Base-by-base conservation (phyloP, 768 basidiomycete genomes). In the Lactarius evosmus region DNA sequence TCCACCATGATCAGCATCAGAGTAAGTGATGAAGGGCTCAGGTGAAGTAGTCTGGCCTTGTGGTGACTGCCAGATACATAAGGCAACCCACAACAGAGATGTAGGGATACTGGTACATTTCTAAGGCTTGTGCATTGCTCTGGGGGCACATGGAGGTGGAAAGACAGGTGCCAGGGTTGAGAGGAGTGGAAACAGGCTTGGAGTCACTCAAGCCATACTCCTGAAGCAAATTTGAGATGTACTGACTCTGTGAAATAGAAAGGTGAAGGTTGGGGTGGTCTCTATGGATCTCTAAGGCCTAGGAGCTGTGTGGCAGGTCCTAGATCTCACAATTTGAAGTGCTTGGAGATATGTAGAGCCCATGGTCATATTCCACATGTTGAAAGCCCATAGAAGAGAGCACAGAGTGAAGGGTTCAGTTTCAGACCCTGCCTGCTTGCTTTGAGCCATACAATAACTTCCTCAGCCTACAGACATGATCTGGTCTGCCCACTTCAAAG, bases 1-100 rank as follows among this genome's bases (percentile, higher is more conserved):
- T 22, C 62, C 62, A 30, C 56, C 56, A 63, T 56, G 55, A 25
- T 57, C 46, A 3, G 61, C 61, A 51, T 62, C 56, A 17, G 61
- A 62, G 12, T 58, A 58, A 1, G 41, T 46, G 44, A 58, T 58
- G 44, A 58, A 58, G 9, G 41, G 44, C 29, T 46, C 41, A 32
- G 56, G 56, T 0, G n/a, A 46, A 1, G n/a, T 22, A 9, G 41
- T 36, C 36, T 36, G 17, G 40, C 27, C 27, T 30, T 25, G n/a
- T 41, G 9, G 41, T 25, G 56, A 41, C 16, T 33, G 56, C 30
- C 41, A 58, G 14, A 36, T 36, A 36, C 36, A 36, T 58, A 29
- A 22, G 41, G 0, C 4, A 46, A 14, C 6, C 56, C 41, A 46
- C 41, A 44, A 32, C 33, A 1, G 41, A 57, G 41, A 44, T 57